Evolutionary conservation across 2,329 filamentous ascomycete species (phyloP), one percentile per base, ranked within the genome.

Genomic region (Sporothrix variecibatus): DNA sequence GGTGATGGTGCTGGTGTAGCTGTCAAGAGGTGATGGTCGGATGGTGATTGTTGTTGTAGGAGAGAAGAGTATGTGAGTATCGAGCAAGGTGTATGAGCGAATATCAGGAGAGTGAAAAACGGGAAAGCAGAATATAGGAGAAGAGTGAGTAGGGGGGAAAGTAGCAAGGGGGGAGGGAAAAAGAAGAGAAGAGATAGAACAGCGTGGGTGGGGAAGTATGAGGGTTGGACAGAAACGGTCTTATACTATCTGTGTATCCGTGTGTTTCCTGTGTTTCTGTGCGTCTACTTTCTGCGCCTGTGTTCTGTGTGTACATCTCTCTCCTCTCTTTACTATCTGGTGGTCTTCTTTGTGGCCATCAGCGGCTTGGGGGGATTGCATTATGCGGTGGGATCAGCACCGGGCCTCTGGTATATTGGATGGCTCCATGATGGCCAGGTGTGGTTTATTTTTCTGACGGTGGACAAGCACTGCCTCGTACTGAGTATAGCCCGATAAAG

Each of bases 371-470:
- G 31, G 15, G 51, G 60, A 43, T 70, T 70, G 72, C 76, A 75
- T 75, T 74, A 56, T 72, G 72, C 64, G 53, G 71, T 75, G 72
- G 72, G 65, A 75, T 72, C 75, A 76, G 74, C 74, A 73, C 74
- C 62, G 72, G 69, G 71, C 65, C 43, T 73, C 26, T 72, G 65
- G 73, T 71, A 75, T 68, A 75, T 73, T 75, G 73, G 60, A 75
- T 76, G 76, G 75, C 72, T 76, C 75, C 75, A 77, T 72, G 62
- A 72, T 76, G 73, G 65, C 23, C 70, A 72, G 71, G 69, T 71
- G 56, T 64, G 51, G 34, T 43, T 43, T 34, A 23, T 60, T 34
- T 38, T 53, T 8, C 58, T 65, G 11, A 23, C 15, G 38, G 38
- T 31, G 20, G 28, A 23, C 31, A 34, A 11, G 60, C 60, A 65